These are phyloP conservation scores for Mycena chlorophos DNA, from an alignment of 768 basidiomycete species.

Conservation along the genomic window DNA sequence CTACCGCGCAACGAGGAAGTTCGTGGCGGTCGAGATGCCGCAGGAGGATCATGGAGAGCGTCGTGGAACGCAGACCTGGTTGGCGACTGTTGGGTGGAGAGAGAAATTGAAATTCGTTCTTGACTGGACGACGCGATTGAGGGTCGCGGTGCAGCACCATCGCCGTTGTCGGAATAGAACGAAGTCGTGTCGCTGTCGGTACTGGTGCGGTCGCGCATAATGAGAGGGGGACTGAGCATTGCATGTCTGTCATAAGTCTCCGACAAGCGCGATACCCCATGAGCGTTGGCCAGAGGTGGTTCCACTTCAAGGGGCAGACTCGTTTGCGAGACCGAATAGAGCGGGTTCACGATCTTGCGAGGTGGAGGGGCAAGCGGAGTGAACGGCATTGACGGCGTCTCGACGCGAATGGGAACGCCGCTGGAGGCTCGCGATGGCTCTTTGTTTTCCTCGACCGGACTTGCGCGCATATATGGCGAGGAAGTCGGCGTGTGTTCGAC, in stretches of 20 bases:
- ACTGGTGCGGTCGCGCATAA: slow-evolving; percentile 22
- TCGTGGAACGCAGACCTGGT: slow-evolving; percentile 82
- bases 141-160: slow-evolving; percentile 37
- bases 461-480: slow-evolving; percentile 30
- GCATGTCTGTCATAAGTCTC: slow-evolving; percentile 19
- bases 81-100: slow-evolving; percentile 71
- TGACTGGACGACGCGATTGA: slow-evolving; percentile 53
- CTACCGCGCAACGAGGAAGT: slow-evolving; percentile 12
- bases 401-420: slow-evolving; percentile 56
- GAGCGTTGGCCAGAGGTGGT: neutral
- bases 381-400: slow-evolving; percentile 61
- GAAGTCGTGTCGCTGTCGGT: slow-evolving; percentile 21
- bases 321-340: slow-evolving; percentile 61
- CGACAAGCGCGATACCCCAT: slow-evolving; percentile 15
- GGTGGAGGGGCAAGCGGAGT: slow-evolving; percentile 70
- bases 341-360: slow-evolving; percentile 47
- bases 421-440: slow-evolving; percentile 39
- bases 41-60: slow-evolving; percentile 39
- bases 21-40: slow-evolving; percentile 22
- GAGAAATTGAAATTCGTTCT: slow-evolving; percentile 60
- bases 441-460: slow-evolving; percentile 17
- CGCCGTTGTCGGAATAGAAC: slow-evolving; percentile 42
- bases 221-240: slow-evolving; percentile 18
- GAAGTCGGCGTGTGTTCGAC: too few relatives aligned
- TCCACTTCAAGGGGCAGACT: slow-evolving; percentile 37